Evolutionary conservation across 345 rosid genomes (phyloP), one percentile per base, ranked within the genome.

Genomic region (Combretum micranthum): DNA sequence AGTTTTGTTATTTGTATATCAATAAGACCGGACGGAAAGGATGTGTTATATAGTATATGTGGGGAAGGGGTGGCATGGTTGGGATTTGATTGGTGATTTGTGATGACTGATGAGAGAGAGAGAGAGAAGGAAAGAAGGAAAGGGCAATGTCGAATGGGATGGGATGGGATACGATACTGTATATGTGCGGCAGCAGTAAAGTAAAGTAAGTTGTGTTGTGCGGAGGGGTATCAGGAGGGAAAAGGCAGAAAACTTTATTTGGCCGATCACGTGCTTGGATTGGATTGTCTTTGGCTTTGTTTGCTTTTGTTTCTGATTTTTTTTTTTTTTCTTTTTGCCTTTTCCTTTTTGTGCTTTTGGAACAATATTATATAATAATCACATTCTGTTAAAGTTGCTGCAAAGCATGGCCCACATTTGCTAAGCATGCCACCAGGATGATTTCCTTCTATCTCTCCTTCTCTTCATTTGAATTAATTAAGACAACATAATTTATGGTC

Each of bases 261-360:
- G 74, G 80, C 84, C 77, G 81, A 79, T 91, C 96, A 91, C 94
- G 96, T 91, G 89, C 80, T 78, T 74, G 78, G 72, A 72, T 78
- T 85, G 93, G n/a, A 72, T 78, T 85, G 93, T 78, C 91, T 71
- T 72, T 56, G 58, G 65, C 67, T 74, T 80, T 83, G 87, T 75
- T 79, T 65, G 70, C 75, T 85, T 80, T 64, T 70, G 56, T 43
- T 57, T 50, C 58, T 37, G n/a, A n/a, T 16, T 44, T 55, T 23
- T 51, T 0, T 14, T 20, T 15, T n/a, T 18, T 21, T 49, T 46
- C 21, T 44, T 55, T 23, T 51, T 0, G 14, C 16, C 13, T 18
- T 21, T 49, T 46, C 21, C 47, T 55, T 4, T 11, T 2, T 25
- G 44, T 22, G 43, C 14, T 50, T 0, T 14, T n/a, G n/a, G n/a